Base-by-base conservation (phyloP, 2,329 filamentous ascomycete species). In the Chaetomium sp. region DNA sequence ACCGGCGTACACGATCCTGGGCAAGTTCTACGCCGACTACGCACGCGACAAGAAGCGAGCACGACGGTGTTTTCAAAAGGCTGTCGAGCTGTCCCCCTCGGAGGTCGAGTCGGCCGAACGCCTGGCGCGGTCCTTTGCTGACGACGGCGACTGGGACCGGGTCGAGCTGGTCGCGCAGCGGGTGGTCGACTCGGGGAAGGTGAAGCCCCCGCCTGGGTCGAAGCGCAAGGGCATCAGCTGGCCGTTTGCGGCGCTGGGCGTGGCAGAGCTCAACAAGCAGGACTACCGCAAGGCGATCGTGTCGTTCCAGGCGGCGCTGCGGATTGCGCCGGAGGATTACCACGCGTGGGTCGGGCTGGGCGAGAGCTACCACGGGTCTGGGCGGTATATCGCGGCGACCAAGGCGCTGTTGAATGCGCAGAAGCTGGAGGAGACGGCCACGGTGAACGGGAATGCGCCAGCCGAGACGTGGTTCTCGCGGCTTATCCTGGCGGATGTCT, bases 301-400 rank as follows among this genome's bases (percentile, higher is more conserved):
- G 7, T 95, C 90, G 0, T 99, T 97, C 69, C 88, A 97, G 66
- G 84, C 89, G 1, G 91, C 94, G 9, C 76, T 99, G 37, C 81
- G 92, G 52, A 88, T 96, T 48, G 82, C 85, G 1, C 90, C 91
- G 0, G 77, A 86, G 43, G 90, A 97, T 70, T 97, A 97, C 66
- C 88, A 99, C 71, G 95, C 89, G 0, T 99, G 92, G 84, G 88
- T 99, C 32, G 94, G 94, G 1, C 79, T 99, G 1, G 94, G 92
- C n/a, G 94, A 99, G 72, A 95, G 91, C 67, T 99, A 99, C 67
- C 88, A 96, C 68, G 94, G 89, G 63, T 95, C 91, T 12, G 92
- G 94, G 8, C 81, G 92, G 59, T 95, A 95, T 66, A 88, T 96
- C 57, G 92, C 94, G n/a, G 92, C 94, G 0, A 89, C 88, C 3